Percentiles rank a stretch among this genome's conserved stretches.
Conservation (phyloP, 257 asterid genomes). For the Nicotiana tomentosiformis region DNA sequence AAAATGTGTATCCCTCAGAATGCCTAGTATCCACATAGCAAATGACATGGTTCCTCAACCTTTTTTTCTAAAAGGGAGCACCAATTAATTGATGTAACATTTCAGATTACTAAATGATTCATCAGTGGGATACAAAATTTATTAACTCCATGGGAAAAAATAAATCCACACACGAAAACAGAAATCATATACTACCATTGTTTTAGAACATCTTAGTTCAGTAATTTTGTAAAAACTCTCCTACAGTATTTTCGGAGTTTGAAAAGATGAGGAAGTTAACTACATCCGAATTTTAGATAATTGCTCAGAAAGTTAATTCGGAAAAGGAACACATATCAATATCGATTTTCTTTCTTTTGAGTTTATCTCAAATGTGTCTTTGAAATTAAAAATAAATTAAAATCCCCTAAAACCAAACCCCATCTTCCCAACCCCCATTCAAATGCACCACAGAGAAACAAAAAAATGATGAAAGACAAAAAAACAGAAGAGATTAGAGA, state of each 20-base stretch:
- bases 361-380: neutral
- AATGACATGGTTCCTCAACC: neutral
- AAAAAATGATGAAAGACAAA: no score
- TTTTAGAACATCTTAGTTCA: no score
- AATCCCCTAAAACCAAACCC: no score
- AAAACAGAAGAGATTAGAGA: neutral
- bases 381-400: neutral
- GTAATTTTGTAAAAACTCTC: no score
- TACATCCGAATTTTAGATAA: no score
- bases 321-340: neutral
- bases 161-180: no score
- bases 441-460: no score
- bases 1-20: neutral
- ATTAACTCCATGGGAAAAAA: no score
- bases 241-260: neutral
- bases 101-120: slow-evolving; percentile 6
- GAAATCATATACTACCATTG: no score
- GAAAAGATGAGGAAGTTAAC: neutral
- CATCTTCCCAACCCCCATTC: no score
- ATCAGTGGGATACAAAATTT: neutral
- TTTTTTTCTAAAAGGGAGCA: neutral
- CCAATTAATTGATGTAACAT: neutral
- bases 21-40: slow-evolving; percentile 1
- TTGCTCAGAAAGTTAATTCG: neutral
- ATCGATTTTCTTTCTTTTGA: neutral